Percentiles rank a stretch among this genome's conserved stretches.
Evolutionary conservation across 2,329 filamentous ascomycete genomes (phyloP).

Genomic region (Fusarium lyarnte): DNA sequence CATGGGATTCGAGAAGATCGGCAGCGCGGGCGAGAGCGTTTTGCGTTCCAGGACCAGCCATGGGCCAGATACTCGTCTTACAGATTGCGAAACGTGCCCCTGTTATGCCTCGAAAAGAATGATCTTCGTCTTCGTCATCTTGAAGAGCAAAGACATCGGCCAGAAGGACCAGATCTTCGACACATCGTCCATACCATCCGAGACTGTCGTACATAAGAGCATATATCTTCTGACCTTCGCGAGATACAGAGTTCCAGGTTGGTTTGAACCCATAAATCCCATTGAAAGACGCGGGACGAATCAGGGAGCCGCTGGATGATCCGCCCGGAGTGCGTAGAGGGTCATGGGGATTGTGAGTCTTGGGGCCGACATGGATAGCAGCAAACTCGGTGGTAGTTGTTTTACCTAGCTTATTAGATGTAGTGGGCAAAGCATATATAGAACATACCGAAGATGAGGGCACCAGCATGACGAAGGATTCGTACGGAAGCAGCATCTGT

Average conservation of each 20-base stretch:
- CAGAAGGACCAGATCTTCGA: constrained; percentile 68
- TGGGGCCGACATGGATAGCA: constrained; percentile 61
- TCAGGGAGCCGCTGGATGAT: constrained; percentile 73
- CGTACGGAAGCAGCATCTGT: constrained; percentile 64
- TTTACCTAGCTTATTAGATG: constrained; percentile 28
- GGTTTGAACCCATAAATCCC: constrained; percentile 75
- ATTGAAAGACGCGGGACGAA: constrained; percentile 73
- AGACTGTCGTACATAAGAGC: constrained; percentile 70
- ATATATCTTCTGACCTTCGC: constrained; percentile 70
- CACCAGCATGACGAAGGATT: constrained; percentile 64
- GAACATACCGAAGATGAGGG: constrained; percentile 59
- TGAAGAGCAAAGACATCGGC: constrained; percentile 63
- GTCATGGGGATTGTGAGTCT: constrained; percentile 73
- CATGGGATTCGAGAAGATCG: constrained; percentile 54
- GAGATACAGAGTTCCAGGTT: constrained; percentile 70
- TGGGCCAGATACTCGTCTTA: constrained; percentile 64
- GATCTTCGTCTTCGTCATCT: constrained; percentile 56
- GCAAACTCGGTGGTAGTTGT: constrained; percentile 72
- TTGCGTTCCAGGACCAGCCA: constrained; percentile 58
- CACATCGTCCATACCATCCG: constrained; percentile 67
- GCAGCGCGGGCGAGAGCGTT: constrained; percentile 55
- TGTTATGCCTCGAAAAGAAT: constrained; percentile 50
- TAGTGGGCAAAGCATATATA: not conserved
- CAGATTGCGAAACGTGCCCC: constrained; percentile 65
- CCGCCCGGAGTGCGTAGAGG: constrained; percentile 71